Evolutionary conservation across 1,284 basidiomycete species (phyloP), one percentile per base, ranked within the genome.

Genomic region (Tilletia setariae): DNA sequence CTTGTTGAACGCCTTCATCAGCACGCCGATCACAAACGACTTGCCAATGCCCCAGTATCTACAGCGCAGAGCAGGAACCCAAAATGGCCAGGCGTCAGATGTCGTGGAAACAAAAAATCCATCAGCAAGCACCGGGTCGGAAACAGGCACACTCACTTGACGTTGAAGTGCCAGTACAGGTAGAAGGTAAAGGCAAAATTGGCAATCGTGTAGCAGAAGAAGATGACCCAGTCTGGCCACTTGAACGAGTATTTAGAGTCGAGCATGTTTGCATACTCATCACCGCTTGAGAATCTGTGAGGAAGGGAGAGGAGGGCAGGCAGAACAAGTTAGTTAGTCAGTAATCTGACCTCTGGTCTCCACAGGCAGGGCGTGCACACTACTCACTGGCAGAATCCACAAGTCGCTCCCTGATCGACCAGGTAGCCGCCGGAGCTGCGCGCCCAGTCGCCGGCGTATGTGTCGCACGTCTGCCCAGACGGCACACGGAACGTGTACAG

Each of bases 401-500:
- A 79, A 47, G 21, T 75, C 16, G 66, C 70, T 16, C 67, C 53
- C 2, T 68, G 68, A 30, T 77, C 74, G 46, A 71, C 53, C 16
- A 79, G 69, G 43, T 75, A 68, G n/a, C 72, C 77, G 0, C 74
- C 72, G 2, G 71, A 66, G 1, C 49, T 46, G 40, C 66, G 21
- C 7, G 71, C 73, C 75, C 75, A 81, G 21, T 67, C 64, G n/a
- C 72, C 67, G 4, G 78, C 72, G 65, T 79, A 80, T 8, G 61
- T 51, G 1, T 61, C 69, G 53, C 79, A 81, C 1, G 69, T 72
- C 64, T 74, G 69, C 15, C 70, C 73, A 13, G 70, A 9, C 11
- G 79, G 79, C 1, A 78, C 71, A 62, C 74, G 63, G 66, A 81
- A 76, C 21, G 62, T 49, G 28, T 72, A 73, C 46, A 80, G 64